These are phyloP conservation scores for Heterobasidion parviporum DNA, from an alignment of 1,284 basidiomycete species.

Conservation along the genomic window DNA sequence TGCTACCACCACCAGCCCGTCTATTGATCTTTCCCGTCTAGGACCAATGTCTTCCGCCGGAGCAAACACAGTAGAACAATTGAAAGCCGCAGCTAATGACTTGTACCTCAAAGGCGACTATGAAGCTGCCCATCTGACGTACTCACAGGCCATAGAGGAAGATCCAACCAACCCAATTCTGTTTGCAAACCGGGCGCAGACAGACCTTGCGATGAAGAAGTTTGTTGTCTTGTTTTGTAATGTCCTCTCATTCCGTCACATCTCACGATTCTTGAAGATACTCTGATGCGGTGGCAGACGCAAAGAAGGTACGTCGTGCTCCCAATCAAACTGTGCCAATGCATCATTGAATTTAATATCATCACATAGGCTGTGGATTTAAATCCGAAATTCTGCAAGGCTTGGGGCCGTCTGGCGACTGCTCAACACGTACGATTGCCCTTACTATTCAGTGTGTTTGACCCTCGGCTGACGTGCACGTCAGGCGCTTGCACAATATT, in stretches of 20 bases:
- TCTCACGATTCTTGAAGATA: neutral
- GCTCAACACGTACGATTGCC: conserved; percentile 15
- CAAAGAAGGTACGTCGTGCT: neutral
- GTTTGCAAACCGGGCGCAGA: conserved; percentile 26
- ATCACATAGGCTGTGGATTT: conserved; percentile 20
- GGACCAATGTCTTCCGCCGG: neutral
- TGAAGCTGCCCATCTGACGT: neutral
- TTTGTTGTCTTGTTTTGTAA: conserved; percentile 2
- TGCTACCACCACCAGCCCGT: neutral
- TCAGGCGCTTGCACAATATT: neutral
- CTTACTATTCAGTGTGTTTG: neutral
- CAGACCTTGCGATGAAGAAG: conserved; percentile 21
- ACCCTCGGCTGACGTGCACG: neutral
- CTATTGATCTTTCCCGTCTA: neutral
- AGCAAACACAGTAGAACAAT: neutral
- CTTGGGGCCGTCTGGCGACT: conserved; percentile 23
- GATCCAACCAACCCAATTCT: conserved; percentile 23
- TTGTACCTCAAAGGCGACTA: neutral
- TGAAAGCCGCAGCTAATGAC: neutral
- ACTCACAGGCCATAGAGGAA: conserved; percentile 15
- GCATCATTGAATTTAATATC: no score
- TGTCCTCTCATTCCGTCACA: no score
- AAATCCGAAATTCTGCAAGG: conserved; percentile 24
- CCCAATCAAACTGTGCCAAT: neutral
- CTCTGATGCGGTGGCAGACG: neutral